Evolutionary conservation across 2,329 filamentous ascomycete species (phyloP).

Genomic region (Trichocomaceae sp.): DNA sequence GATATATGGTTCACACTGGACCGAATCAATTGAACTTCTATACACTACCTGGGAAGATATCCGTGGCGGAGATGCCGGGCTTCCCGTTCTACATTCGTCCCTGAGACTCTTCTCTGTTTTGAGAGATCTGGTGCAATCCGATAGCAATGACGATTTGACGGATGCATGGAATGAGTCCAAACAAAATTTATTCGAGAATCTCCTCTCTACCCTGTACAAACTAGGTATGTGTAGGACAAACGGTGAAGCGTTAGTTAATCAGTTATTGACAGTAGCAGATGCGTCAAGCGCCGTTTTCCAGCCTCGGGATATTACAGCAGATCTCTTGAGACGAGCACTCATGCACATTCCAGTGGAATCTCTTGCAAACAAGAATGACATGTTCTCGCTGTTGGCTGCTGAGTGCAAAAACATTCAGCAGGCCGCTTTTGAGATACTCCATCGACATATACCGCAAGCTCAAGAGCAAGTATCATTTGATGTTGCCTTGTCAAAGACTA

Average conservation of each 20-base stretch:
- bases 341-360: slow-evolving; percentile 56
- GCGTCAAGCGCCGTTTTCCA: slow-evolving; percentile 52
- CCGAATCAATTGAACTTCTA: slow-evolving; percentile 55
- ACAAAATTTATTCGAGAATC: slow-evolving; percentile 52
- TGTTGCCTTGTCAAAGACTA: slow-evolving; percentile 47
- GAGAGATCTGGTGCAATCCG: slow-evolving; percentile 51
- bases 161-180: slow-evolving; percentile 63
- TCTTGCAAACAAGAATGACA: slow-evolving; percentile 57
- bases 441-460: slow-evolving; percentile 66
- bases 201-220: slow-evolving; percentile 37
- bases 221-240: neutral
- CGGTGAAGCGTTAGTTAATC: neutral
- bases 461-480: slow-evolving; percentile 82
- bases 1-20: slow-evolving; percentile 86
- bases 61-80: slow-evolving; percentile 41
- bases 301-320: slow-evolving; percentile 68
- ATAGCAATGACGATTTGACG: slow-evolving; percentile 77
- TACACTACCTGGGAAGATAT: slow-evolving; percentile 51
- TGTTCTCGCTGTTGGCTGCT: slow-evolving; percentile 71
- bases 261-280: slow-evolving; percentile 23
- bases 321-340: slow-evolving; percentile 64
- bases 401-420: slow-evolving; percentile 69
- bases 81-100: slow-evolving; percentile 64
- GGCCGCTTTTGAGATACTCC: slow-evolving; percentile 72
- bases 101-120: slow-evolving; percentile 63